These are phyloP conservation scores for Ascomycota sp. DNA, from an alignment of 2,329 filamentous ascomycete genomes.

Conservation along the genomic window DNA sequence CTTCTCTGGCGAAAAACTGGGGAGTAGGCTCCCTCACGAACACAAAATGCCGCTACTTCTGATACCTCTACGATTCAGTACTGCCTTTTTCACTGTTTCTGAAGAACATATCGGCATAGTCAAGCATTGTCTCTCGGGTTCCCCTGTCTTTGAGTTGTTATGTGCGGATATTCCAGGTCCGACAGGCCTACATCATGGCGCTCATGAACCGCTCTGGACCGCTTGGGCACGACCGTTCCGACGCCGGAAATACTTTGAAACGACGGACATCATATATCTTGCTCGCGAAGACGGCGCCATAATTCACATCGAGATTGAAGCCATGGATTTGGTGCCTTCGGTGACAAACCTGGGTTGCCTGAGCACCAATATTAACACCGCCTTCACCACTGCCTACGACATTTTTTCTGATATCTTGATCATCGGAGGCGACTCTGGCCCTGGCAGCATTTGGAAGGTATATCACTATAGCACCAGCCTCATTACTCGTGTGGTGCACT, in stretches of 20 bases:
- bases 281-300: constrained; percentile 75
- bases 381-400: constrained; percentile 58
- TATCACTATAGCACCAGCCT: not conserved
- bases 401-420: constrained; percentile 58
- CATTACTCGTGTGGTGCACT: too few relatives aligned
- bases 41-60: constrained; percentile 45
- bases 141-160: constrained; percentile 25
- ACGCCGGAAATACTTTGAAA: constrained; percentile 36
- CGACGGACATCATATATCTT: constrained; percentile 64
- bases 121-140: constrained; percentile 30
- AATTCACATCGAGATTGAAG: constrained; percentile 48
- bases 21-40: constrained; percentile 27
- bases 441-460: constrained; percentile 58
- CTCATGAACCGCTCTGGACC: constrained; percentile 45
- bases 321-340: constrained; percentile 30
- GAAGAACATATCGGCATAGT: constrained; percentile 36
- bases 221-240: constrained; percentile 68
- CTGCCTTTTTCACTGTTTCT: constrained; percentile 49
- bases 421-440: constrained; percentile 57
- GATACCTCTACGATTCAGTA: constrained; percentile 50
- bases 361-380: constrained; percentile 57
- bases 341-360: constrained; percentile 38
- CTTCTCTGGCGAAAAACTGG: constrained; percentile 24
- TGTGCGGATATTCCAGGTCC: constrained; percentile 17
- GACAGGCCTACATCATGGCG: constrained; percentile 26